phyloP scores from a whole-genome alignment of 1,139 yeast species.

The Candida albicans region DNA sequence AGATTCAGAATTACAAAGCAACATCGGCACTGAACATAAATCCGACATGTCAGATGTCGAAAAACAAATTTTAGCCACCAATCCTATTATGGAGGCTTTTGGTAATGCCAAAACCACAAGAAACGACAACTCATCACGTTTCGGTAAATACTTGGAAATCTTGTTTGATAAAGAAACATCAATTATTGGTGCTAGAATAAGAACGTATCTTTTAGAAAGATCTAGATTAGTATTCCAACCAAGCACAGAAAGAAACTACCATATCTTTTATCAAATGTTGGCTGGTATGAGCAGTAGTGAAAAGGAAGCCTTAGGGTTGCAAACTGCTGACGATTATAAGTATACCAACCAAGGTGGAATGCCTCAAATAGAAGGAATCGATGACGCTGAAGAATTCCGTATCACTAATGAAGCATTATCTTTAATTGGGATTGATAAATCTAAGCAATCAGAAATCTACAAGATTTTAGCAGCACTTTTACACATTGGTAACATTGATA shows the following conservation, averaged over 20 bases:
- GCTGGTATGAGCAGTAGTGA: constrained; percentile 70
- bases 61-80: constrained; percentile 92
- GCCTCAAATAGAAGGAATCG: constrained; percentile 70
- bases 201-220: constrained; percentile 90
- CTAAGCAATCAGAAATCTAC: constrained; percentile 69
- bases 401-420: constrained; percentile 74
- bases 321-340: constrained; percentile 65
- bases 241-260: constrained; percentile 83
- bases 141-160: constrained; percentile 94
- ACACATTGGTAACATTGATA: constrained; percentile 90
- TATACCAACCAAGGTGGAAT: constrained; percentile 92
- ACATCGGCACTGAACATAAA: constrained; percentile 30
- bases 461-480: constrained; percentile 83
- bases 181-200: constrained; percentile 90
- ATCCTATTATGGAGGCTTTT: constrained; percentile 97
- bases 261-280: constrained; percentile 88
- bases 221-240: constrained; percentile 96
- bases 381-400: constrained; percentile 75
- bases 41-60: constrained; percentile 90
- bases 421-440: constrained; percentile 69
- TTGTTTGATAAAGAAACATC: constrained; percentile 71
- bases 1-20: constrained; percentile 29
- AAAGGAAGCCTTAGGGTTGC: constrained; percentile 59
- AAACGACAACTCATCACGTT: constrained; percentile 95
- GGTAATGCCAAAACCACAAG: constrained; percentile 98